These are phyloP conservation scores for Adansonia gregorii DNA, from an alignment of 441 rosid genomes.

Conservation along the genomic window DNA sequence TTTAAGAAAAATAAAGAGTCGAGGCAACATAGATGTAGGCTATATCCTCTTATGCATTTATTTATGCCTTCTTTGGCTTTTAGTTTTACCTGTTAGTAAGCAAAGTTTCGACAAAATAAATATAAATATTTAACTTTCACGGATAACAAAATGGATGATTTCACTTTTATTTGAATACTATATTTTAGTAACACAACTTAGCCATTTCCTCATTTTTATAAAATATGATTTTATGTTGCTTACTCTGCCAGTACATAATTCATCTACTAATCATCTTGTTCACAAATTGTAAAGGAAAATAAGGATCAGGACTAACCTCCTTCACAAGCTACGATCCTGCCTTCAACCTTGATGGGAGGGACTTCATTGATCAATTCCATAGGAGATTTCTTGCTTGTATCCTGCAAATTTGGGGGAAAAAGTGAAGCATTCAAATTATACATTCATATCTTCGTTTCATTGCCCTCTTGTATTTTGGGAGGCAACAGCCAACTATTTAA, in stretches of 20 bases:
- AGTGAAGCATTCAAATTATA: not conserved
- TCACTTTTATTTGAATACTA: not conserved
- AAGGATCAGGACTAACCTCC: conserved; percentile 68
- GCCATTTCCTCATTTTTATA: not conserved
- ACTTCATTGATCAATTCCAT: conserved; percentile 97
- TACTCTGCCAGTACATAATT: not conserved
- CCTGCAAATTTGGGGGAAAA: conserved; percentile 45
- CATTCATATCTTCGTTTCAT: not conserved
- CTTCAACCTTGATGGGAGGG: conserved; percentile 93
- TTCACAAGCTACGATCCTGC: conserved; percentile 95
- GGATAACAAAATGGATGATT: not conserved
- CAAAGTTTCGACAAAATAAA: not conserved
- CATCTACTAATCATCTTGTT: not conserved
- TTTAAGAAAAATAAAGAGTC: no score
- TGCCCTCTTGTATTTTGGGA: not conserved
- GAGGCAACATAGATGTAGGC: not conserved
- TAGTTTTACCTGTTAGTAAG: not conserved
- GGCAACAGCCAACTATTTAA: not conserved
- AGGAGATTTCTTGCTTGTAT: conserved; percentile 87
- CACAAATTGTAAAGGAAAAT: not conserved
- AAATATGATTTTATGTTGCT: not conserved
- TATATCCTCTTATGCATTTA: not conserved
- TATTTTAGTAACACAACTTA: not conserved
- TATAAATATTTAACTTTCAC: not conserved
- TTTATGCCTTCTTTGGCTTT: not conserved